These are phyloP conservation scores for Nicotiana sylvestris DNA, from an alignment of 257 asterid species.

Conservation along the genomic window DNA sequence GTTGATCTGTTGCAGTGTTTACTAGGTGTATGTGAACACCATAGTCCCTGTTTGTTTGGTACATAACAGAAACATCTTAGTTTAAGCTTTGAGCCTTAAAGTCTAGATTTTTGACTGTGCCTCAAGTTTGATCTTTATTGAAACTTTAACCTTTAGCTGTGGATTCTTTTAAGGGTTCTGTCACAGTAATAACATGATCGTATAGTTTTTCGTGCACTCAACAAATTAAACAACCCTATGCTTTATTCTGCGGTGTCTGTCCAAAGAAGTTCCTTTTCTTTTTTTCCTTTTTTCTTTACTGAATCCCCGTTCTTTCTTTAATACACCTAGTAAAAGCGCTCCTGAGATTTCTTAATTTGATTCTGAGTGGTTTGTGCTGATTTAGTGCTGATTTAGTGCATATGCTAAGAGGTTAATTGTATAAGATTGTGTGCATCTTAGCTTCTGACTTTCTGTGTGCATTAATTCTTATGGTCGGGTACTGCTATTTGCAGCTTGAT, in stretches of 20 bases:
- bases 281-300: background rate
- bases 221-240: background rate
- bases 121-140: background rate
- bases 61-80: background rate
- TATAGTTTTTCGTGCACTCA: background rate
- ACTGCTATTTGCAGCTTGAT: slow-evolving; percentile 66
- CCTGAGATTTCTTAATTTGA: background rate
- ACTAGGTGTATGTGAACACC: too few relatives aligned
- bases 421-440: slow-evolving; percentile 11
- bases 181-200: background rate
- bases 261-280: background rate
- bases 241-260: background rate
- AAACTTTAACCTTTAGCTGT: background rate
- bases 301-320: background rate
- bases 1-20: background rate
- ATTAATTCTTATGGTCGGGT: slow-evolving; percentile 28
- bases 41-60: background rate
- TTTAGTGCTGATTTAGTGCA: background rate
- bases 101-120: background rate
- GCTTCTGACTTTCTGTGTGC: slow-evolving; percentile 22
- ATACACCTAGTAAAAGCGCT: background rate
- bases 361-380: background rate
- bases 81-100: background rate
- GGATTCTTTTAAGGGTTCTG: background rate
- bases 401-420: background rate